Percentiles rank a stretch among this genome's conserved stretches.
phyloP scores from a whole-genome alignment of 148 eudicot species.

The Amaranthus hypochondriacus region DNA sequence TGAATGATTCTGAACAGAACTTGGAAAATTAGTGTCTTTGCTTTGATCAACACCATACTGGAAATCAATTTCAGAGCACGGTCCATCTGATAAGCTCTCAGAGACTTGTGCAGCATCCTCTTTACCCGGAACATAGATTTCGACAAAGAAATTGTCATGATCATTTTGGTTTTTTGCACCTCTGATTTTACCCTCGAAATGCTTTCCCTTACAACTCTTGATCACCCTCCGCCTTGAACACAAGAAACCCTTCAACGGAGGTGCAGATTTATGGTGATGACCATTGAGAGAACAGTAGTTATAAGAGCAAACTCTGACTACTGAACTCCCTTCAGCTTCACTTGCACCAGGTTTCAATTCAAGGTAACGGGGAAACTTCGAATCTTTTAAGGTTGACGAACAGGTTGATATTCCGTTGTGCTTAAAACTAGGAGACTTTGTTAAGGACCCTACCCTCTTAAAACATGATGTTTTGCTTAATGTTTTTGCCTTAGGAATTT shows the following conservation, averaged over 20 bases:
- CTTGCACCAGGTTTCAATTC: slow-evolving; percentile 54
- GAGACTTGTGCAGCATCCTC: slow-evolving; percentile 14
- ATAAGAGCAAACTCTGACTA: slow-evolving; percentile 67
- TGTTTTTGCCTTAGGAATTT: background rate
- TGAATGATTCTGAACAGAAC: slow-evolving; percentile 21
- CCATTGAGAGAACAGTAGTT: slow-evolving; percentile 86
- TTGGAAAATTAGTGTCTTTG: slow-evolving; percentile 9
- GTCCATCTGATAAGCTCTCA: slow-evolving; percentile 26
- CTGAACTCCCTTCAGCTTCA: slow-evolving; percentile 68
- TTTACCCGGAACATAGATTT: slow-evolving; percentile 33
- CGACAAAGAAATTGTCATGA: slow-evolving; percentile 41
- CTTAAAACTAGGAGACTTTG: slow-evolving; percentile 66
- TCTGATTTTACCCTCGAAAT: slow-evolving; percentile 15
- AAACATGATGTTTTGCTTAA: slow-evolving; percentile 42
- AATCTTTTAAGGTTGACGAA: slow-evolving; percentile 72
- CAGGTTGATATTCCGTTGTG: slow-evolving; percentile 58
- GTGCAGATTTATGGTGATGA: slow-evolving; percentile 48
- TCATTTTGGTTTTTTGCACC: slow-evolving; percentile 17
- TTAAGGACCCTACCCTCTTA: slow-evolving; percentile 44
- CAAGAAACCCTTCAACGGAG: slow-evolving; percentile 69
- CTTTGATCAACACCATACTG: slow-evolving; percentile 16
- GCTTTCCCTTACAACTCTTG: slow-evolving; percentile 38
- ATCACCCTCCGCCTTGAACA: slow-evolving; percentile 44
- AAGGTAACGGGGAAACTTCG: slow-evolving; percentile 64
- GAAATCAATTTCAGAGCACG: slow-evolving; percentile 18